Percentiles rank a stretch among this genome's conserved stretches.
Conservation (phyloP, 2,329 filamentous ascomycete genomes). For the Nakataea oryzae region DNA sequence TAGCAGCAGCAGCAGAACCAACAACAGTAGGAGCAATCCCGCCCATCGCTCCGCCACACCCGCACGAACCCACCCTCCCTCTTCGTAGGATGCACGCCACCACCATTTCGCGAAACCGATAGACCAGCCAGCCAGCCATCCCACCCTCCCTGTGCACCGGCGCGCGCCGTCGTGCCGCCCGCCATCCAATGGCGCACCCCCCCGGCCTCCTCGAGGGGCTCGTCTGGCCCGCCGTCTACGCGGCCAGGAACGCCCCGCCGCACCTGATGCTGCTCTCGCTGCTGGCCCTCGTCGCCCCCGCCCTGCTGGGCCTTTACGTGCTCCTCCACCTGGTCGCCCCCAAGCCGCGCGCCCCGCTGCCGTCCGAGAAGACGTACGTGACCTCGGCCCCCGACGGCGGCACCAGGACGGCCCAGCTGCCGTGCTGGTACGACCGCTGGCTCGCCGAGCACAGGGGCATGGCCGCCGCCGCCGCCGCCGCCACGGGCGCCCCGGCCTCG, state of each 20-base stretch:
- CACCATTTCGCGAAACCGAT: background rate
- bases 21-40: no score
- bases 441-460: constrained; percentile 47
- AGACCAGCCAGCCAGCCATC: background rate
- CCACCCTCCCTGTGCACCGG: background rate
- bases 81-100: background rate
- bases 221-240: constrained; percentile 3
- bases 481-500: constrained; percentile 8
- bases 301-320: constrained; percentile 37
- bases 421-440: constrained; percentile 82
- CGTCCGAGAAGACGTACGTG: constrained; percentile 77
- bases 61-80: no score
- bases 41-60: no score
- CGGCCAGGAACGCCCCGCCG: constrained; percentile 4
- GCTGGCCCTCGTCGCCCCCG: background rate
- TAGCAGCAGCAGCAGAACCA: background rate
- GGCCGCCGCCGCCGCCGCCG: constrained; percentile 13
- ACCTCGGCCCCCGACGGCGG: constrained; percentile 55
- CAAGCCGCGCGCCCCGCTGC: constrained; percentile 60
- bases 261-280: constrained; percentile 8
- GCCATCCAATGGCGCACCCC: background rate
- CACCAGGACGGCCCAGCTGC: constrained; percentile 42
- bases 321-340: constrained; percentile 69
- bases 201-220: background rate
- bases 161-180: background rate